Evolutionary conservation across 768 basidiomycete genomes (phyloP).

Genomic region (Phaeotremella fagi): DNA sequence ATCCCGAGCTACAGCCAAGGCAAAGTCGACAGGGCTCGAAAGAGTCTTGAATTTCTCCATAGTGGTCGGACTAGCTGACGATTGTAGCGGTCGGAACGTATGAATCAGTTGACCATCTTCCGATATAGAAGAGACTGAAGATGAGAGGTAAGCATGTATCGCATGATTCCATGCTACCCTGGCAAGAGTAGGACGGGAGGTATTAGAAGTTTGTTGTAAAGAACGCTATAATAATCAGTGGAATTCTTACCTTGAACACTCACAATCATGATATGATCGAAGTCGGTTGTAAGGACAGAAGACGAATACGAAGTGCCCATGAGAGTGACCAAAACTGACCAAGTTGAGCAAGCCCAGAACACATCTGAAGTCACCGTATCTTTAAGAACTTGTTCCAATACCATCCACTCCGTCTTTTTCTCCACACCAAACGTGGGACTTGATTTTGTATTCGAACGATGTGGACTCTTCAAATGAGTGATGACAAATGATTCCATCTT

Average conservation of each 20-base stretch:
- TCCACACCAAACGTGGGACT: constrained; percentile 20
- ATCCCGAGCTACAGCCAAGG: constrained; percentile 20
- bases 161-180: constrained; percentile 43
- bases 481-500: constrained; percentile 24
- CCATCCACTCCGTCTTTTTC: constrained; percentile 28
- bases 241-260: constrained; percentile 8
- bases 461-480: constrained; percentile 14
- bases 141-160: constrained; percentile 38
- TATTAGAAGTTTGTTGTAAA: constrained; percentile 24
- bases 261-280: constrained; percentile 43
- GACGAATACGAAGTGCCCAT: constrained; percentile 39
- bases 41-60: constrained; percentile 27
- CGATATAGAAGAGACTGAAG: constrained; percentile 16
- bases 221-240: constrained; percentile 21
- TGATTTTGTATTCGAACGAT: constrained; percentile 12
- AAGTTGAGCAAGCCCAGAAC: constrained; percentile 43
- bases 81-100: constrained; percentile 26
- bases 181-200: constrained; percentile 23
- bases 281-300: constrained; percentile 15
- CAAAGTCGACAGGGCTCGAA: constrained; percentile 33
- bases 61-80: constrained; percentile 11
- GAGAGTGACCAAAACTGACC: constrained; percentile 36
- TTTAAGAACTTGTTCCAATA: constrained; percentile 26
- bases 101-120: constrained; percentile 14
- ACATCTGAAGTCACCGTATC: constrained; percentile 34